Evolutionary conservation across 768 basidiomycete genomes (phyloP).

Genomic region (Mycena rosella): DNA sequence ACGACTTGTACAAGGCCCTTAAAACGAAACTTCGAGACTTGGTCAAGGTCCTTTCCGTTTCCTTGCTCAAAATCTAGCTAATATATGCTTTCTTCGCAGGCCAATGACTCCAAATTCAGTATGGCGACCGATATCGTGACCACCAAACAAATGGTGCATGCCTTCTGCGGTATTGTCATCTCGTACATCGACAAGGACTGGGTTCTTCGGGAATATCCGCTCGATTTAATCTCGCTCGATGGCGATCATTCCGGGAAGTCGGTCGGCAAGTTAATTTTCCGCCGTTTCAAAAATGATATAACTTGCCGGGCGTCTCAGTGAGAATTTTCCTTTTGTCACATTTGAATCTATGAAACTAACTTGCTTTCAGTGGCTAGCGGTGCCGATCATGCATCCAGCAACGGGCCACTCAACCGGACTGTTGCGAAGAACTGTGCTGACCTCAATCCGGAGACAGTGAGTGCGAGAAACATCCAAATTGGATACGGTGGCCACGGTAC

Average conservation of each 20-base stretch:
- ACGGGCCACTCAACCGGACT: constrained; percentile 26
- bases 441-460: constrained; percentile 19
- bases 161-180: constrained; percentile 21
- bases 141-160: constrained; percentile 24
- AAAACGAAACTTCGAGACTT: neutral
- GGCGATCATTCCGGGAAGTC: constrained; percentile 32
- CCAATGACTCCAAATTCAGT: constrained; percentile 28
- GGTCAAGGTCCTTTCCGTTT: constrained; percentile 11
- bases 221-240: constrained; percentile 22
- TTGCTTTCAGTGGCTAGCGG: constrained; percentile 29
- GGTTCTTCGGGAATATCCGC: constrained; percentile 15
- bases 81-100: neutral
- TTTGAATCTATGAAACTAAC: neutral
- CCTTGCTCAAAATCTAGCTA: neutral
- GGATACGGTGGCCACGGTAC: constrained; percentile 31
- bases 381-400: constrained; percentile 31
- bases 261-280: constrained; percentile 26
- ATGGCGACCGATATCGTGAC: constrained; percentile 30
- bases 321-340: constrained; percentile 7
- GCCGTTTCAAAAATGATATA: constrained; percentile 6
- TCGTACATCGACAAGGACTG: too few relatives aligned
- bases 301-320: constrained; percentile 20
- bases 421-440: constrained; percentile 14
- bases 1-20: constrained; percentile 10
- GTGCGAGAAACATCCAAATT: constrained; percentile 27